These are phyloP conservation scores for Blastobotrys ciferrii DNA, from an alignment of 1,139 yeast species.

Conservation along the genomic window DNA sequence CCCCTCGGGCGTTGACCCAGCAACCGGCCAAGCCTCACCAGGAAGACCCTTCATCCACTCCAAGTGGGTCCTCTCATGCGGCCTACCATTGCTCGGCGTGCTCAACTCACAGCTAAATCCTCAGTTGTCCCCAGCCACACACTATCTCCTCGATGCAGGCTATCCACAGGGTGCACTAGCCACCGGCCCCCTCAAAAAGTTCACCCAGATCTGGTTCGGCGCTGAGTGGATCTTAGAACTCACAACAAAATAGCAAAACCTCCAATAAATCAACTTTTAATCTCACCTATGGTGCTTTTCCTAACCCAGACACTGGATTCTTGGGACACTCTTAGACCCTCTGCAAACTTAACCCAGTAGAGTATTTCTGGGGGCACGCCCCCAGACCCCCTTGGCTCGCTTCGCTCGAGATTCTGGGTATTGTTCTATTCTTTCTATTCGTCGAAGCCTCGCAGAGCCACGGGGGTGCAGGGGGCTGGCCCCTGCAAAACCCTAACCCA, in stretches of 20 bases:
- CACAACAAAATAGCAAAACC: constrained; percentile 13
- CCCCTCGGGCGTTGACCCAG: constrained; percentile 83
- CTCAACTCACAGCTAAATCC: constrained; percentile 43
- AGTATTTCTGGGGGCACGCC: too few relatives aligned
- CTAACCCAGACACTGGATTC: too few relatives aligned
- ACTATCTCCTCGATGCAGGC: constrained; percentile 72
- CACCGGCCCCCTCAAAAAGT: constrained; percentile 44
- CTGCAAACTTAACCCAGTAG: too few relatives aligned
- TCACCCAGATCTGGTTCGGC: constrained; percentile 46
- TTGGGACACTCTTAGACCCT: too few relatives aligned
- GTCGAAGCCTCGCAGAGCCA: too few relatives aligned
- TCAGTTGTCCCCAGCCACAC: constrained; percentile 48
- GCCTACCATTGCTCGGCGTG: constrained; percentile 69
- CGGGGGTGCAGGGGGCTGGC: too few relatives aligned
- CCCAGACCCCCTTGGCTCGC: too few relatives aligned
- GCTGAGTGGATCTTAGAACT: constrained; percentile 36
- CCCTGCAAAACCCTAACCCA: too few relatives aligned
- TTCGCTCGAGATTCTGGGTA: too few relatives aligned
- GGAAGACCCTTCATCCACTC: constrained; percentile 34
- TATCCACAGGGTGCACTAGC: constrained; percentile 48
- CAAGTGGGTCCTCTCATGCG: constrained; percentile 64
- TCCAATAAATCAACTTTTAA: neutral
- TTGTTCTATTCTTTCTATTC: too few relatives aligned
- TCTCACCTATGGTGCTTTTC: too few relatives aligned
- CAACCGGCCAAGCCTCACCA: constrained; percentile 52